Base-by-base conservation (phyloP, 1,139 yeast genomes). In the Yamadazyma conglobata region DNA sequence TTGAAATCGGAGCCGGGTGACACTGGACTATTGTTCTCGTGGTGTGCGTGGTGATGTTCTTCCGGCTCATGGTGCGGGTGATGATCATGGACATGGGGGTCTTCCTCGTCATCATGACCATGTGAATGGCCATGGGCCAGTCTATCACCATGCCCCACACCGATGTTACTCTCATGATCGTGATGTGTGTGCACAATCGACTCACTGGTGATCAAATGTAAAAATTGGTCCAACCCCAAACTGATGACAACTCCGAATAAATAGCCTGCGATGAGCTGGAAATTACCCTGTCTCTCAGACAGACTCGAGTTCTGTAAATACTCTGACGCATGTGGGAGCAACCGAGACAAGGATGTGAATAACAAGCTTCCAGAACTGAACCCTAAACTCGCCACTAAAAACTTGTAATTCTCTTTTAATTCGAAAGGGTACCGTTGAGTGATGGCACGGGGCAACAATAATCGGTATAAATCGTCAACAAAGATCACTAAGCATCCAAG, bases 281-380 rank as follows among this genome's bases (percentile, higher is more conserved):
- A 21, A 19, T 25, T 35, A 10, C 30, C 25, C 4, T 10, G 10
- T 15, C 17, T 19, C 3, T n/a, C 21, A 2, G 16, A 12, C 10
- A 30, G n/a, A n/a, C 16, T 21, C 11, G 31, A 22, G 3, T 55
- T 48, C 2, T 61, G 24, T 10, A 44, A 28, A 32, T 56, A 59
- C 48, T 48, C 33, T 70, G 62, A 39, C 62, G 86, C 76, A 40
- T 76, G 79, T 0, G 96, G 96, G 14, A 89, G 57, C 34, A 89
- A 64, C 37, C 79, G 71, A 56, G 76, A 83, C 36, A 89, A 58
- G 0, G 95, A 73, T 0, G 96, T 87, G 49, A 88, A 77, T 6
- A 85, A 40, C 52, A 83, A 65, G 24, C 87, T 79, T 1, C 97
- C 97, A 1, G 91, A 68, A 41, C 91, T 79, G 31, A 88, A 60